Evolutionary conservation across 176 grass and related monocot species (phyloP).

Genomic region (Chloris gayana): DNA sequence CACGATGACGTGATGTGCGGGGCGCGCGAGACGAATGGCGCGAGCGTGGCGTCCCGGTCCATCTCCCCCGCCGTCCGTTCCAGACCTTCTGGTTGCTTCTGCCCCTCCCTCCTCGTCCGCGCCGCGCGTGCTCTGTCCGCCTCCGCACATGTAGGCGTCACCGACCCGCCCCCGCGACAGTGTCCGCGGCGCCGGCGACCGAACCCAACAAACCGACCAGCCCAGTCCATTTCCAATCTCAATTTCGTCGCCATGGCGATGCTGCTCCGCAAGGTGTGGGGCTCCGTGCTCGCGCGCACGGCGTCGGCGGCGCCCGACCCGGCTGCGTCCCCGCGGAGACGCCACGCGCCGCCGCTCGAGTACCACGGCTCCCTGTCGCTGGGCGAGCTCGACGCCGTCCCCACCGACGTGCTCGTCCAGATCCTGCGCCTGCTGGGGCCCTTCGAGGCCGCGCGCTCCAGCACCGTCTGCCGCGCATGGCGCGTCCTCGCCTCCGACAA

Average conservation of each 20-base stretch:
- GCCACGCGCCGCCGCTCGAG: not conserved
- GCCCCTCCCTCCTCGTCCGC: not conserved
- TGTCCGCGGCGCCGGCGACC: not conserved
- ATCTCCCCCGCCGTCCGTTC: not conserved
- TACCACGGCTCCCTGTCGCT: slow-evolving; percentile 53
- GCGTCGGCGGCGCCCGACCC: slow-evolving; percentile 1
- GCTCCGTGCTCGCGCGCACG: slow-evolving; percentile 57
- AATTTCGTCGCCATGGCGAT: slow-evolving; percentile 39
- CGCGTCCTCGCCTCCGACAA: slow-evolving; percentile 74
- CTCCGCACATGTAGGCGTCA: slow-evolving; percentile 25
- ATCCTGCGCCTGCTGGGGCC: slow-evolving; percentile 79
- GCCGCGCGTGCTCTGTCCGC: not conserved
- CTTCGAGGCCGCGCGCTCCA: slow-evolving; percentile 55
- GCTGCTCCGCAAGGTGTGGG: slow-evolving; percentile 75
- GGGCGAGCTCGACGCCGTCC: slow-evolving; percentile 66
- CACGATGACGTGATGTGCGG: not conserved
- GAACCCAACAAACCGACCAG: not conserved
- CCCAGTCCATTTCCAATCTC: not conserved
- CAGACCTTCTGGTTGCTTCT: slow-evolving; percentile 24
- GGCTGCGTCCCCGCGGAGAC: slow-evolving; percentile 31
- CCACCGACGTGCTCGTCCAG: slow-evolving; percentile 76
- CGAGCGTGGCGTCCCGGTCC: not conserved
- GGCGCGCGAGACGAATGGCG: not conserved
- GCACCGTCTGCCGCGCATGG: slow-evolving; percentile 63
- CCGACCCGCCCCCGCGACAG: not conserved